Evolutionary conservation across 2,329 filamentous ascomycete genomes (phyloP).

Genomic region (Colletotrichum godetiae): DNA sequence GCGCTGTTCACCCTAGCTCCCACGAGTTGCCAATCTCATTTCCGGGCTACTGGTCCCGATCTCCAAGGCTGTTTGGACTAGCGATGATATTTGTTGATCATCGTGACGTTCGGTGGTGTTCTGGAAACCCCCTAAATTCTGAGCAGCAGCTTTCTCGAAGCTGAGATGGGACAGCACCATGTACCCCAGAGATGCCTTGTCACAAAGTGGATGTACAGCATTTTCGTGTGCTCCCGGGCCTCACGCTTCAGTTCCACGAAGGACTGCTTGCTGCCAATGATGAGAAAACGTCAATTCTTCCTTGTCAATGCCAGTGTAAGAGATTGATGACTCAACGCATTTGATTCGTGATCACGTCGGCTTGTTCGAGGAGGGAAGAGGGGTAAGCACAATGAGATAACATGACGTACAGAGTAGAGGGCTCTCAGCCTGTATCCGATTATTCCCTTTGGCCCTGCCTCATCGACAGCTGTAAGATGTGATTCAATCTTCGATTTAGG

Average conservation of each 20-base stretch:
- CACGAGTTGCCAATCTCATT: neutral
- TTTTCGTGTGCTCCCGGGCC: neutral
- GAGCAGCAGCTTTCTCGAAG: neutral
- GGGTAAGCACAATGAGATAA: neutral
- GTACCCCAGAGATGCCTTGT: slow-evolving; percentile 5
- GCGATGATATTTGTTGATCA: neutral
- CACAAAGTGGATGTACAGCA: neutral
- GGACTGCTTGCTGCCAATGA: neutral
- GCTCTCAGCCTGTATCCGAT: neutral
- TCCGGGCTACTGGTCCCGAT: neutral
- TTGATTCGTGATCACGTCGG: neutral
- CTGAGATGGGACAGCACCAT: neutral
- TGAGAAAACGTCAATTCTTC: no score
- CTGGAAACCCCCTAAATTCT: neutral
- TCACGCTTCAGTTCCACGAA: neutral
- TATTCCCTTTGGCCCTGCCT: neutral
- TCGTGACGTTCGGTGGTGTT: slow-evolving; percentile 6
- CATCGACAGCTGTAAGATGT: neutral
- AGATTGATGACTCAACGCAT: slow-evolving; percentile 8
- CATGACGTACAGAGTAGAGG: neutral
- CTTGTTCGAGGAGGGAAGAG: neutral
- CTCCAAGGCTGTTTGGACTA: neutral
- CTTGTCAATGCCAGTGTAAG: neutral
- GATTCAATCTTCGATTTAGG: neutral
- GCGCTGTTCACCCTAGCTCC: slow-evolving; percentile 8